Conservation (phyloP, 2,329 filamentous ascomycete genomes). For the Dactylellina leptospora region DNA sequence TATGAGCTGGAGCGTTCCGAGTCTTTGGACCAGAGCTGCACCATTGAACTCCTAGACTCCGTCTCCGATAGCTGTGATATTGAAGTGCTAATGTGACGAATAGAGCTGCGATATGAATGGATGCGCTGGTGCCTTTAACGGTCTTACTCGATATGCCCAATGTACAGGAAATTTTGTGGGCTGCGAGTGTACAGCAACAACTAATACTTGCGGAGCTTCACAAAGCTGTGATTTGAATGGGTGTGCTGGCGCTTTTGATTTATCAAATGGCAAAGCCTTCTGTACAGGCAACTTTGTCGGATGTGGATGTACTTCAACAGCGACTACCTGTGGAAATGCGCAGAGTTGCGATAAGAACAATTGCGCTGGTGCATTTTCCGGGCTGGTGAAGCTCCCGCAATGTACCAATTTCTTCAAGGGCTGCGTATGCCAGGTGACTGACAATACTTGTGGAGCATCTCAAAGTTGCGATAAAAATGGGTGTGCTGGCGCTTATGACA, state of each 20-base stretch:
- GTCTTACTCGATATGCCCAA: conserved; percentile 5
- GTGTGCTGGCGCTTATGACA: conserved; percentile 12
- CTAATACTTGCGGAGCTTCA: conserved; percentile 9
- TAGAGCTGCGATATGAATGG: conserved; percentile 13
- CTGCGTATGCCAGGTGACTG: conserved; percentile 12
- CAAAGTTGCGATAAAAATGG: conserved; percentile 17
- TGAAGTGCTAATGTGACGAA: background rate
- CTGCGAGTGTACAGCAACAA: conserved; percentile 3
- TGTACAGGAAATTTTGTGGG: conserved; percentile 13
- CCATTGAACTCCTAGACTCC: conserved; percentile 1
- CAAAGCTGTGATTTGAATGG: conserved; percentile 16
- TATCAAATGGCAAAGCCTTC: conserved; percentile 5
- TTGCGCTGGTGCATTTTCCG: conserved; percentile 11
- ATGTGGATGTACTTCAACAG: conserved; percentile 21
- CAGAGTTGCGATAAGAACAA: conserved; percentile 15
- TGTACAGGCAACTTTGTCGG: conserved; percentile 13
- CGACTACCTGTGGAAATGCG: conserved; percentile 17
- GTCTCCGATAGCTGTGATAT: background rate
- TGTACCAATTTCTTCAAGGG: conserved; percentile 9
- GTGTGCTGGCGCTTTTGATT: conserved; percentile 9
- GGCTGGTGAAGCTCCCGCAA: background rate
- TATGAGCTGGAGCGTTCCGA: conserved; percentile 12
- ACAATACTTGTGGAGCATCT: conserved; percentile 15
- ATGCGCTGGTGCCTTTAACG: conserved; percentile 6
- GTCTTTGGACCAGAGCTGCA: background rate